Evolutionary conservation across 73 alveolate genomes (phyloP).

Genomic region (Tetrahymena malaccensis): DNA sequence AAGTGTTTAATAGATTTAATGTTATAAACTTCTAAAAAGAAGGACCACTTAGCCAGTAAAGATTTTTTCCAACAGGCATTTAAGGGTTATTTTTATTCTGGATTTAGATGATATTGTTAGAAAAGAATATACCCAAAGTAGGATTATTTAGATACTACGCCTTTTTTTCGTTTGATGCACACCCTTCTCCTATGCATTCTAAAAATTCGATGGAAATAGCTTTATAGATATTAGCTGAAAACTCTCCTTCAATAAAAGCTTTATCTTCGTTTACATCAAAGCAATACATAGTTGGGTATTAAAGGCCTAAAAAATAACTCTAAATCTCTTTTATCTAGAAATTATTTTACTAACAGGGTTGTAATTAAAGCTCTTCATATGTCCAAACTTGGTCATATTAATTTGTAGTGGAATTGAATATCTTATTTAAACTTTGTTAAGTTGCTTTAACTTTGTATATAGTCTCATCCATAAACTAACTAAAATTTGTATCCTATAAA

Average conservation of each 20-base stretch:
- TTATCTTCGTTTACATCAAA: not conserved
- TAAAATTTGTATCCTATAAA: not conserved
- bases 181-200: not conserved
- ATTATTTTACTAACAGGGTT: not conserved
- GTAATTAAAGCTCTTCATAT: not conserved
- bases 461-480: not conserved
- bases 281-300: not conserved
- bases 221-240: not conserved
- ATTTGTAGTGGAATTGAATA: not conserved
- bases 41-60: not conserved
- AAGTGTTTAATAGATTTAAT: not conserved
- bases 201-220: not conserved
- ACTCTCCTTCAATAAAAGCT: not conserved
- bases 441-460: not conserved
- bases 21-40: not conserved
- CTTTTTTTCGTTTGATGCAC: not conserved
- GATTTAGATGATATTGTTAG: not conserved
- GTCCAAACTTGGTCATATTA: not conserved
- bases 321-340: not conserved
- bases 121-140: not conserved
- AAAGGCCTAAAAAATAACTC: not conserved
- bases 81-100: not conserved
- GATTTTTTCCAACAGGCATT: not conserved
- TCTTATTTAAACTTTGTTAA: not conserved
- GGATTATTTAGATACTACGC: not conserved